phyloP scores from a whole-genome alignment of 106 monocot genomes.

The Amphibolis antarctica region DNA sequence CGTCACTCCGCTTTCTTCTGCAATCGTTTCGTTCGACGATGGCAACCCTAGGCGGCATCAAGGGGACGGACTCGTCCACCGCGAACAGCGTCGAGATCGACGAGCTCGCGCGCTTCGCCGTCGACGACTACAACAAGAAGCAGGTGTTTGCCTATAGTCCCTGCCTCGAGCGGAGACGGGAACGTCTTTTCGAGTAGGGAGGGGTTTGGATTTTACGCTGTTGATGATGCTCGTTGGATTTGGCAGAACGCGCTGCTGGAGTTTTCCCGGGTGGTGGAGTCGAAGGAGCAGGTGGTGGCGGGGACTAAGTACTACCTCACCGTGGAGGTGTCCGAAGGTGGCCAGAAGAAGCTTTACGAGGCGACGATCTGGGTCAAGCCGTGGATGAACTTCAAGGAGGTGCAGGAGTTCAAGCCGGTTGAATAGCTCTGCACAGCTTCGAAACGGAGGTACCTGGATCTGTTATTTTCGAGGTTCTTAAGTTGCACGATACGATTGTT shows the following conservation, averaged over 20 bases:
- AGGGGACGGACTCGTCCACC: neutral
- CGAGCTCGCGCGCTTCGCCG: constrained; percentile 18
- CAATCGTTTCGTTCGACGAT: too few species aligned
- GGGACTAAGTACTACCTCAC: constrained; percentile 16
- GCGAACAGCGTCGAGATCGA: constrained; percentile 17
- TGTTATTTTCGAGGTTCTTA: neutral
- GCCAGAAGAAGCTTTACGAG: constrained; percentile 11
- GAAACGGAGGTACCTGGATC: neutral
- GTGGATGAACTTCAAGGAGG: constrained; percentile 18
- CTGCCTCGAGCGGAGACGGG: neutral
- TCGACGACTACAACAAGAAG: constrained; percentile 24
- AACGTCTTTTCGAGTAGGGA: neutral
- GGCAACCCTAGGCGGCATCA: constrained; percentile 4
- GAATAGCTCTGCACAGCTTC: neutral
- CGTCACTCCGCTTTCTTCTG: too few species aligned
- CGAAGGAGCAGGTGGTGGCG: constrained; percentile 20
- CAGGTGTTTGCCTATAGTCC: neutral
- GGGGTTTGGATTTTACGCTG: neutral
- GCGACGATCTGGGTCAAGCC: constrained; percentile 20
- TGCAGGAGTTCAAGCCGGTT: constrained; percentile 12
- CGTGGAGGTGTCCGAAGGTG: constrained; percentile 12
- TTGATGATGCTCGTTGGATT: neutral
- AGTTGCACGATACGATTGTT: too few species aligned
- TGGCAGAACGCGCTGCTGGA: constrained; percentile 16
- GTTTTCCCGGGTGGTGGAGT: constrained; percentile 12